Evolutionary conservation across 805 yeast genomes (phyloP).

Genomic region (Dipodascus albidus): DNA sequence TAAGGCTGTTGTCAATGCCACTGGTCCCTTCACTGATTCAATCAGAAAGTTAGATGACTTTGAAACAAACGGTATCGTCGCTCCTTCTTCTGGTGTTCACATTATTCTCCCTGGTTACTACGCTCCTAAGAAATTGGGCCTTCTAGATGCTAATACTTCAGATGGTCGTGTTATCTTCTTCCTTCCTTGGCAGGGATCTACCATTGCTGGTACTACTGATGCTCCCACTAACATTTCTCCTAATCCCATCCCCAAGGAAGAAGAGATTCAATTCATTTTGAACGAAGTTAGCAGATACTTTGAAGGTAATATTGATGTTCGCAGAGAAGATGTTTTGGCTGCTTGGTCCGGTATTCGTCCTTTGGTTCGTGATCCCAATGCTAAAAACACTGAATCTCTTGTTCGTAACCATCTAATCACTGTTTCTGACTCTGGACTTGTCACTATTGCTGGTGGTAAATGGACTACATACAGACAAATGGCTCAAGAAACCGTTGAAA

Average conservation of each 20-base stretch:
- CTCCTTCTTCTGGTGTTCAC: conserved; percentile 92
- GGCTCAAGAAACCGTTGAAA: conserved; percentile 89
- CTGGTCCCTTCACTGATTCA: conserved; percentile 86
- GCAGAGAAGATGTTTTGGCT: conserved; percentile 80
- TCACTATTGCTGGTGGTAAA: conserved; percentile 93
- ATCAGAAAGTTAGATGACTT: conserved; percentile 75
- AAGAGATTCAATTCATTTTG: conserved; percentile 78
- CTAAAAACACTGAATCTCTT: conserved; percentile 65
- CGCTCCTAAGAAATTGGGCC: conserved; percentile 78
- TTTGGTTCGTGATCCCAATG: conserved; percentile 63
- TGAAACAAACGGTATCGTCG: conserved; percentile 59
- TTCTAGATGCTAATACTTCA: conserved; percentile 81
- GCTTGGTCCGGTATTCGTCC: conserved; percentile 99
- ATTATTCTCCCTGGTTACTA: conserved; percentile 85
- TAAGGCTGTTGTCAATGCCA: conserved; percentile 76
- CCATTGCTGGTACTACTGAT: conserved; percentile 94
- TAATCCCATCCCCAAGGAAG: conserved; percentile 73
- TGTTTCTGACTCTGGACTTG: conserved; percentile 59
- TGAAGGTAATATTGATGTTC: conserved; percentile 61
- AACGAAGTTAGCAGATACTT: conserved; percentile 82
- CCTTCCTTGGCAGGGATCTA: conserved; percentile 96
- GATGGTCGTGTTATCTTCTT: conserved; percentile 97
- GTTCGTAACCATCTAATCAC: conserved; percentile 83
- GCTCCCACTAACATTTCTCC: conserved; percentile 41
- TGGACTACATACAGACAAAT: conserved; percentile 98